Evolutionary conservation across 192 early-diverging fungal species (phyloP).

Genomic region (Podila epicladia): DNA sequence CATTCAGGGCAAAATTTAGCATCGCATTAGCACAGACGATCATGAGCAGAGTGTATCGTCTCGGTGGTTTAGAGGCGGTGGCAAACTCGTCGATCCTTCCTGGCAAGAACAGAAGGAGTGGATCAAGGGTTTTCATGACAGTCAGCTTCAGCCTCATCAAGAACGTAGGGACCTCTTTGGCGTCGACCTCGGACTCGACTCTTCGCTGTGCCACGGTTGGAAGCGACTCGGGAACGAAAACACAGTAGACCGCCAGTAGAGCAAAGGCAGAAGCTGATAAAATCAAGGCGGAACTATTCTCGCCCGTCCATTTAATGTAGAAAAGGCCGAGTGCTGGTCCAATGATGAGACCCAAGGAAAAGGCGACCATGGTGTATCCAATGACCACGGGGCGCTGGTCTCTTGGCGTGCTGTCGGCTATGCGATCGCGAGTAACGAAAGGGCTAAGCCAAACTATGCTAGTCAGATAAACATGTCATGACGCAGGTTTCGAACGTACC

Average conservation of each 20-base stretch:
- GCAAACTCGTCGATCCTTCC: conserved; percentile 4
- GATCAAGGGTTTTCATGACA: neutral
- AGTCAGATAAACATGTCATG: neutral
- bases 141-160: neutral
- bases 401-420: conserved; percentile 4
- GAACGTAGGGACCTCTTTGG: neutral
- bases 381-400: conserved; percentile 4
- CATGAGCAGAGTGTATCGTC: conserved; percentile 6
- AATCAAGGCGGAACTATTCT: neutral
- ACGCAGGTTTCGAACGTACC: neutral
- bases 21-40: conserved; percentile 1
- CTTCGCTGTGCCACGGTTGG: neutral
- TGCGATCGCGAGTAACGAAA: neutral
- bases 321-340: neutral
- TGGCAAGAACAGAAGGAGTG: conserved; percentile 6
- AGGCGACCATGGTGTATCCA: conserved; percentile 9
- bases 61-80: neutral
- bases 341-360: conserved; percentile 8
- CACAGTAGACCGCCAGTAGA: neutral
- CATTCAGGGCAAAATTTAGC: conserved; percentile 2
- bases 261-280: neutral
- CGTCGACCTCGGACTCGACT: neutral
- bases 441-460: neutral
- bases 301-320: neutral
- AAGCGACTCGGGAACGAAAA: conserved; percentile 12